Conservation (phyloP, 108 stramenopile genomes). For the Aurantiochytrium sp. region DNA sequence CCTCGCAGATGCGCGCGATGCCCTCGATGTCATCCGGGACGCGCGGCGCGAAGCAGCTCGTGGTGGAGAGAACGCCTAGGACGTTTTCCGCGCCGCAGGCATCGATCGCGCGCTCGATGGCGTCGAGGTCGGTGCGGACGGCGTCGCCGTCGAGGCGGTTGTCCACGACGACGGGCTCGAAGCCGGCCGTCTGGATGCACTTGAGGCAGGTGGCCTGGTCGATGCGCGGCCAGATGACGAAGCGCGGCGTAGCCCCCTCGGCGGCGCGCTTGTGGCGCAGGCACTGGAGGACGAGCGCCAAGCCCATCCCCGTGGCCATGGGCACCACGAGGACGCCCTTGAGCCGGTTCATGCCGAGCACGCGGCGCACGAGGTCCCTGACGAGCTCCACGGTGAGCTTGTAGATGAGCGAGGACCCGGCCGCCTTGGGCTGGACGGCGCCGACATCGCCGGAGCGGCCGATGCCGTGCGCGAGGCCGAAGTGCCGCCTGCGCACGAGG, state of each 20-base stretch:
- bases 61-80: slow-evolving; percentile 84
- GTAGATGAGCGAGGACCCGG: slow-evolving; percentile 84
- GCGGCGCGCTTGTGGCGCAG: slow-evolving; percentile 49
- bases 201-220: slow-evolving; percentile 99
- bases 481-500: slow-evolving; percentile 79
- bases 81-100: slow-evolving; percentile 52
- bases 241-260: not conserved
- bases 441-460: slow-evolving; percentile 94
- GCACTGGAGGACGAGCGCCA: slow-evolving; percentile 70
- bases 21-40: slow-evolving; percentile 83
- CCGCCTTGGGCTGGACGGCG: slow-evolving; percentile 98
- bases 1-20: slow-evolving; percentile 74
- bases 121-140: slow-evolving; percentile 81
- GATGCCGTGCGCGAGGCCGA: slow-evolving; percentile 88
- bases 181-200: slow-evolving; percentile 80
- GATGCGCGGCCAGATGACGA: slow-evolving; percentile 66
- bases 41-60: slow-evolving; percentile 95
- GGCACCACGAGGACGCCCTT: slow-evolving; percentile 75
- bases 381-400: slow-evolving; percentile 70
- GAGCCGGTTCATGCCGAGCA: slow-evolving; percentile 72
- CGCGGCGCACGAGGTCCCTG: slow-evolving; percentile 78
- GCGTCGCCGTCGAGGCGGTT: slow-evolving; percentile 59
- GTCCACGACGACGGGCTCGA: slow-evolving; percentile 74
- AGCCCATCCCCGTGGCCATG: slow-evolving; percentile 87
- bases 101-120: slow-evolving; percentile 63